Conservation (phyloP, 305 asterid genomes). For the Solanum aculeatissimum region DNA sequence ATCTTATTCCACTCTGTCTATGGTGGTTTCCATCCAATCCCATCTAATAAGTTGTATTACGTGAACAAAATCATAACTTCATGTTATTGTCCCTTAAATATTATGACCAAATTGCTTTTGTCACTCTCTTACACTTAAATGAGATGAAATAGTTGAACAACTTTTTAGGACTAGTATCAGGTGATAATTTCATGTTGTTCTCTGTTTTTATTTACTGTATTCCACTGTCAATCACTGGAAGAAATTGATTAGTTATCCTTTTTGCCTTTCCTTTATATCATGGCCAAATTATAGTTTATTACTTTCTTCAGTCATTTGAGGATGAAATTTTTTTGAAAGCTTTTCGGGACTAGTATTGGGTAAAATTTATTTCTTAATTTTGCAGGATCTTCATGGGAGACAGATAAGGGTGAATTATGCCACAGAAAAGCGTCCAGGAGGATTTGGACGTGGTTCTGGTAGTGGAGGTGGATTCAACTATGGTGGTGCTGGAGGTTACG, state of each 20-base stretch:
- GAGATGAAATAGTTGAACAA: background rate
- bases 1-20: background rate
- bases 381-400: slow-evolving; percentile 82
- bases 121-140: background rate
- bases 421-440: slow-evolving; percentile 52
- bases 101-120: background rate
- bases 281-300: background rate
- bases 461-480: slow-evolving; percentile 16
- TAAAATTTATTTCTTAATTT: slow-evolving; percentile 3
- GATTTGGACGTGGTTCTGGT: slow-evolving; percentile 20
- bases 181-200: background rate
- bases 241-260: background rate
- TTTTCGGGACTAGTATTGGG: background rate
- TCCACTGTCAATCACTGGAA: background rate
- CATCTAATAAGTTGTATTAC: background rate
- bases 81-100: background rate
- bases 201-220: background rate
- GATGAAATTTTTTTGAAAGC: background rate
- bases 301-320: background rate
- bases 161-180: background rate
- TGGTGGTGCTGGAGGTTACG: slow-evolving; percentile 14
- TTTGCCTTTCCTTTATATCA: background rate
- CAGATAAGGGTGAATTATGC: slow-evolving; percentile 70
- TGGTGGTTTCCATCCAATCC: background rate
- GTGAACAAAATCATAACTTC: background rate